These are phyloP conservation scores for Fusarium brevicatenulatum DNA, from an alignment of 2,329 filamentous ascomycete genomes.

Conservation along the genomic window DNA sequence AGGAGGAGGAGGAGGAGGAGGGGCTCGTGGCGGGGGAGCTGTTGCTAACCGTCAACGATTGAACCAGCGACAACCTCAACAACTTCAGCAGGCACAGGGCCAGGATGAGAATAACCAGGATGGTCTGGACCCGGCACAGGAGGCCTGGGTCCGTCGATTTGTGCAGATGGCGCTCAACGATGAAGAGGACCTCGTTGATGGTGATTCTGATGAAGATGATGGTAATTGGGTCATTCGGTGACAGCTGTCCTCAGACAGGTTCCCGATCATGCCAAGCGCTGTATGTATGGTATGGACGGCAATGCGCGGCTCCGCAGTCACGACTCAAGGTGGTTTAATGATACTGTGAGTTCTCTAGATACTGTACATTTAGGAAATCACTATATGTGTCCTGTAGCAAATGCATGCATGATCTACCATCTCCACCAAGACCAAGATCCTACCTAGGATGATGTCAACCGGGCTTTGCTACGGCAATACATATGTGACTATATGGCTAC, in stretches of 20 bases:
- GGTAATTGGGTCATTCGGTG: slow-evolving; percentile 43
- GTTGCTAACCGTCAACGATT: slow-evolving; percentile 37
- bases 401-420: slow-evolving; percentile 28
- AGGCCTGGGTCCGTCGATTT: slow-evolving; percentile 65
- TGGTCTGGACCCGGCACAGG: slow-evolving; percentile 58
- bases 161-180: slow-evolving; percentile 65
- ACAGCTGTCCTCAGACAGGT: slow-evolving; percentile 1
- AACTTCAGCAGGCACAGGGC: slow-evolving; percentile 39
- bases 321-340: slow-evolving; percentile 2
- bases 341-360: slow-evolving; percentile 2
- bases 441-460: slow-evolving; percentile 20
- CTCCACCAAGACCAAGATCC: slow-evolving; percentile 16
- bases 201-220: slow-evolving; percentile 52
- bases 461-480: neutral
- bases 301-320: slow-evolving; percentile 13
- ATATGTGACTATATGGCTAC: neutral
- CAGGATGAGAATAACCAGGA: slow-evolving; percentile 39
- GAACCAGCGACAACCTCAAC: slow-evolving; percentile 39
- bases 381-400: slow-evolving; percentile 17
- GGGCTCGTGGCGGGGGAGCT: slow-evolving; percentile 39
- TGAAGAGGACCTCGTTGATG: slow-evolving; percentile 61
- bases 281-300: neutral
- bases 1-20: too few species aligned
- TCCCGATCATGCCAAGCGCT: neutral
- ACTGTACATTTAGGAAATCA: neutral